Conservation (phyloP, 768 basidiomycete genomes). For the Kwoniella sp. region DNA sequence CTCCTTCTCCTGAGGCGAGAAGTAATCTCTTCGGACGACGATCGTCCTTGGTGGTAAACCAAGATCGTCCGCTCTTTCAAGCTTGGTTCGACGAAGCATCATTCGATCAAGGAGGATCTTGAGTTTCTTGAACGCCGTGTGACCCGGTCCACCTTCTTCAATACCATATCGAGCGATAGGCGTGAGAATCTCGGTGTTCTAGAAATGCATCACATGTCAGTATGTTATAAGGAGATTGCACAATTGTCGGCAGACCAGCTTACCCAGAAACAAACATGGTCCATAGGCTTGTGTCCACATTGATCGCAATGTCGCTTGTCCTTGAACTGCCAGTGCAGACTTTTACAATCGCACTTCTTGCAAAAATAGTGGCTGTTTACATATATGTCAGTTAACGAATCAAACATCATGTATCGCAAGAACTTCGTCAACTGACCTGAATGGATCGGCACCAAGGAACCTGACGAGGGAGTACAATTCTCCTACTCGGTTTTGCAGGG, state of each 20-base stretch:
- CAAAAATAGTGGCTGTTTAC: constrained; percentile 52
- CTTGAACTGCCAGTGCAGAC: constrained; percentile 86
- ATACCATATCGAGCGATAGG: constrained; percentile 90
- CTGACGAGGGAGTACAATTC: constrained; percentile 89
- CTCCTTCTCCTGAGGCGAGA: constrained; percentile 96
- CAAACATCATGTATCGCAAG: constrained; percentile 7
- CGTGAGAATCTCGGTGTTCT: constrained; percentile 90
- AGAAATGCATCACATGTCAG: not conserved
- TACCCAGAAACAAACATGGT: constrained; percentile 77
- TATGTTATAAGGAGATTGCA: not conserved
- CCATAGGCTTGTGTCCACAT: constrained; percentile 58
- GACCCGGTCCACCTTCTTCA: constrained; percentile 67
- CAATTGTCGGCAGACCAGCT: constrained; percentile 4
- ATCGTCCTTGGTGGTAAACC: constrained; percentile 92
- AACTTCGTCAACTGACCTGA: constrained; percentile 29
- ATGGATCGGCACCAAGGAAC: constrained; percentile 83
- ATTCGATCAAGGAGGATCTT: constrained; percentile 84
- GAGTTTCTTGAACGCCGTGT: constrained; percentile 85
- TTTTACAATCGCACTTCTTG: constrained; percentile 91
- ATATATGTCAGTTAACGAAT: not conserved
- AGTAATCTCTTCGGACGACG: constrained; percentile 82
- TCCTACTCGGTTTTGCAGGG: constrained; percentile 96
- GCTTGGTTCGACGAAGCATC: constrained; percentile 75
- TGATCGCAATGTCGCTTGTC: constrained; percentile 80
- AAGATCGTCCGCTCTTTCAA: constrained; percentile 94